These are phyloP conservation scores for Erysimum cheiranthoides DNA, from an alignment of 345 rosid genomes.

Conservation along the genomic window DNA sequence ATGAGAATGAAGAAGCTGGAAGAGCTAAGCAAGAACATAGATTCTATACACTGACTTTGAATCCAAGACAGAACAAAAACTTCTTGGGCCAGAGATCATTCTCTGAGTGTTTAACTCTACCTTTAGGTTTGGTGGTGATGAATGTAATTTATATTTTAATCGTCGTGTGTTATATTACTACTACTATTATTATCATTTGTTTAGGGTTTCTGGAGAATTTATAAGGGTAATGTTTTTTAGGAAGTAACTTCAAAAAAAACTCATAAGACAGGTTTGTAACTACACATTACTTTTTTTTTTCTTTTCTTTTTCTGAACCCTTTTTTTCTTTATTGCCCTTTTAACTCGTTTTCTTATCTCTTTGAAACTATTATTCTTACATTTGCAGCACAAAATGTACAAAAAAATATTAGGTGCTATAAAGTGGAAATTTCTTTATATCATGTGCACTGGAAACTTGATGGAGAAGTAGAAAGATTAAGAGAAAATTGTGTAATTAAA, in stretches of 20 bases:
- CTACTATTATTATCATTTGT: constrained; percentile 17
- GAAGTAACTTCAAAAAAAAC: constrained; percentile 38
- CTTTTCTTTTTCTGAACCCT: background rate
- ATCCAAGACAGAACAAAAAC: constrained; percentile 38
- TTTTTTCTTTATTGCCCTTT: constrained; percentile 9
- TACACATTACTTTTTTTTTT: constrained; percentile 6
- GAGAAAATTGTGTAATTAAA: background rate
- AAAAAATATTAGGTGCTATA: too few species aligned
- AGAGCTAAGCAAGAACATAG: constrained; percentile 87
- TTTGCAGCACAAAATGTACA: background rate
- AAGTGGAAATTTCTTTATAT: background rate
- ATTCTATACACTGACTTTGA: constrained; percentile 48
- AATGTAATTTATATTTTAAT: constrained; percentile 45
- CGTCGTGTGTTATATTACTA: constrained; percentile 41
- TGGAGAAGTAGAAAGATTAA: background rate
- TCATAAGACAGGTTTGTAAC: constrained; percentile 43
- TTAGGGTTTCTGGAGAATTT: constrained; percentile 35
- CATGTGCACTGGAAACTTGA: constrained; percentile 6
- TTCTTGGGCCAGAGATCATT: constrained; percentile 32
- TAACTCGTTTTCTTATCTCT: background rate
- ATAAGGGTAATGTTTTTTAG: constrained; percentile 32
- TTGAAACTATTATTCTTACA: background rate
- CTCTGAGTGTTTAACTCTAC: constrained; percentile 44
- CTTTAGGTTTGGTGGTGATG: constrained; percentile 42
- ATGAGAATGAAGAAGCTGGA: constrained; percentile 90